phyloP scores from a whole-genome alignment of 371 early-diverging fungal genomes.

The Funneliformis caledonium region DNA sequence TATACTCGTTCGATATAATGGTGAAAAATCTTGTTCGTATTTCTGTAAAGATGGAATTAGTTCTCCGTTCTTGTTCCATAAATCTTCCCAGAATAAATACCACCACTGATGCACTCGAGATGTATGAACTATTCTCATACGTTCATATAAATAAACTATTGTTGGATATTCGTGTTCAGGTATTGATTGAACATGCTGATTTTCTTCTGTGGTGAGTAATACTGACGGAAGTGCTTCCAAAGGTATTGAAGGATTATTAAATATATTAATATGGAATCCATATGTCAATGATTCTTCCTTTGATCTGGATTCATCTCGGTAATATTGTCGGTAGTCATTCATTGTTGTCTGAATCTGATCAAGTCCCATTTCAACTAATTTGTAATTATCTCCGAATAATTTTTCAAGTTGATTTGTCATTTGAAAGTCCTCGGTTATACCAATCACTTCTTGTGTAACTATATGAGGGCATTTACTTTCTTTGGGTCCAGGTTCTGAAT shows the following conservation, averaged over 20 bases:
- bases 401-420: slow-evolving; percentile 52
- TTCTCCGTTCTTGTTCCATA: slow-evolving; percentile 58
- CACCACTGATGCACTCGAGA: slow-evolving; percentile 56
- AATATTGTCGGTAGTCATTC: slow-evolving; percentile 50
- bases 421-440: slow-evolving; percentile 52
- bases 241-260: slow-evolving; percentile 49
- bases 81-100: slow-evolving; percentile 70
- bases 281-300: slow-evolving; percentile 59
- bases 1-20: slow-evolving; percentile 59
- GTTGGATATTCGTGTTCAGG: slow-evolving; percentile 49
- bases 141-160: slow-evolving; percentile 57
- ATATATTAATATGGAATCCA: slow-evolving; percentile 59
- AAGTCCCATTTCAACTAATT: slow-evolving; percentile 49
- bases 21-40: slow-evolving; percentile 57
- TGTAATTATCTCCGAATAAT: slow-evolving; percentile 56
- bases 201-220: slow-evolving; percentile 54
- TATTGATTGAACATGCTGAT: slow-evolving; percentile 51
- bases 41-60: slow-evolving; percentile 49
- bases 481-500: slow-evolving; percentile 39
- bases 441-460: slow-evolving; percentile 50
- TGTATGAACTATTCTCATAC: slow-evolving; percentile 51
- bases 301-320: slow-evolving; percentile 50
- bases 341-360: slow-evolving; percentile 46
- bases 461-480: slow-evolving; percentile 39
- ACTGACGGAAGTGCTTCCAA: slow-evolving; percentile 52